A percentile compares a stretch with the other conserved stretches of the same genome.
phyloP scores from a whole-genome alignment of 345 rosid species.

The Cardamine chenopodiifolia region DNA sequence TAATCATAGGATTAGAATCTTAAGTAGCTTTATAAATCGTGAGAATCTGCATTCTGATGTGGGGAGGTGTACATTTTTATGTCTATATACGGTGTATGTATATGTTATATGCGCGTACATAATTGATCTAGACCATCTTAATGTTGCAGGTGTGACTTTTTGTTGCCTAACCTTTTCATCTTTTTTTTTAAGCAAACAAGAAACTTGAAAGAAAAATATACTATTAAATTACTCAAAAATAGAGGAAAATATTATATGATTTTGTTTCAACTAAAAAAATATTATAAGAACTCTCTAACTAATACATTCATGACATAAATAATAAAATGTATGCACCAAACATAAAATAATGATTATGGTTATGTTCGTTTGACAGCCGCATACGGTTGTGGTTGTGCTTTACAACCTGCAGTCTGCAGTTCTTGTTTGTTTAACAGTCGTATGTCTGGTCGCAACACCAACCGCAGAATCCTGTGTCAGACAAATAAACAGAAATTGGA shows the following conservation, averaged over 20 bases:
- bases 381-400: too few species aligned
- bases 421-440: too few species aligned
- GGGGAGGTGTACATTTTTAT: constrained; percentile 1
- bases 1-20: constrained; percentile 39
- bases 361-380: too few species aligned
- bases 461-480: too few species aligned
- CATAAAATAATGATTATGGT: too few species aligned
- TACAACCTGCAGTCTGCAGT: too few species aligned
- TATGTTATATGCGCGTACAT: constrained; percentile 18
- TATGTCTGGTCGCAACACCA: too few species aligned
- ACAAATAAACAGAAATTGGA: too few species aligned
- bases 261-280: neutral
- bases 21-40: constrained; percentile 21
- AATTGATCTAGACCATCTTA: constrained; percentile 40
- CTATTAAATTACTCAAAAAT: neutral
- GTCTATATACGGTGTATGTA: neutral
- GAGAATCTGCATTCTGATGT: constrained; percentile 17
- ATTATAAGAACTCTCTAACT: neutral
- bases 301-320: neutral
- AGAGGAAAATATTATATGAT: neutral
- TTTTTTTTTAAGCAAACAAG: neutral
- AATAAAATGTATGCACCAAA: neutral
- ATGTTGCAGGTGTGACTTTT: constrained; percentile 47
- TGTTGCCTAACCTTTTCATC: constrained; percentile 43
- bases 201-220: neutral